phyloP scores from a whole-genome alignment of 139 green algal species.

The Diplosphaera chodatii region DNA sequence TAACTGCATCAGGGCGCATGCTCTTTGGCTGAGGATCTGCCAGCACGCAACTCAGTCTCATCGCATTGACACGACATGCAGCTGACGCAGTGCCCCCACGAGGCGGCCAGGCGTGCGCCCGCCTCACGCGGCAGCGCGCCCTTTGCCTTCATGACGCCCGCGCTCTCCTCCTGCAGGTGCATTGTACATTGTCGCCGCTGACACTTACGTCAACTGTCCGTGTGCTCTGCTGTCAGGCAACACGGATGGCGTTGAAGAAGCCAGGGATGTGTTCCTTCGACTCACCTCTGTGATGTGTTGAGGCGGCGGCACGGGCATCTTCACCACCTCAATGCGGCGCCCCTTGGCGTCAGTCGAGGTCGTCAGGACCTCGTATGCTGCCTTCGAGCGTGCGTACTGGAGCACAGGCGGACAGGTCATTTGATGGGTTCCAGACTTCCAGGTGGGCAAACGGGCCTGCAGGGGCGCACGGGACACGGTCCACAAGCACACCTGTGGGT shows the following conservation, averaged over 20 bases:
- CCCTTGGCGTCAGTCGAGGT: slow-evolving; percentile 46
- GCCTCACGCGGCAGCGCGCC: slow-evolving; percentile 14
- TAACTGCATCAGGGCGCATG: slow-evolving; percentile 24
- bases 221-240: too few relatives aligned
- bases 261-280: too few relatives aligned
- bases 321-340: slow-evolving; percentile 48
- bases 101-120: slow-evolving; percentile 41
- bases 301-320: slow-evolving; percentile 54
- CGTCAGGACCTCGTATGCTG: slow-evolving; percentile 30
- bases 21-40: too few relatives aligned
- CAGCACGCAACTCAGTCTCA: too few relatives aligned
- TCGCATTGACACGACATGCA: too few relatives aligned
- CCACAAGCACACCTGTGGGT: slow-evolving; percentile 41
- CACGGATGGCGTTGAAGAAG: too few relatives aligned
- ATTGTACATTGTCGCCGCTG: too few relatives aligned
- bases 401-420: not conserved
- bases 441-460: too few relatives aligned
- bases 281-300: slow-evolving; percentile 38
- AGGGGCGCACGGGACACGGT: too few relatives aligned
- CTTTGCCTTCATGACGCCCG: not conserved
- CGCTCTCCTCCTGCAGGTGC: not conserved
- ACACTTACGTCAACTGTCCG: too few relatives aligned
- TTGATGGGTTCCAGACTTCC: too few relatives aligned
- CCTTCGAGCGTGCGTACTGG: slow-evolving; percentile 29
- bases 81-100: too few relatives aligned